Base-by-base conservation (phyloP, 1,284 basidiomycete genomes). In the Cystobasidium slooffiae region DNA sequence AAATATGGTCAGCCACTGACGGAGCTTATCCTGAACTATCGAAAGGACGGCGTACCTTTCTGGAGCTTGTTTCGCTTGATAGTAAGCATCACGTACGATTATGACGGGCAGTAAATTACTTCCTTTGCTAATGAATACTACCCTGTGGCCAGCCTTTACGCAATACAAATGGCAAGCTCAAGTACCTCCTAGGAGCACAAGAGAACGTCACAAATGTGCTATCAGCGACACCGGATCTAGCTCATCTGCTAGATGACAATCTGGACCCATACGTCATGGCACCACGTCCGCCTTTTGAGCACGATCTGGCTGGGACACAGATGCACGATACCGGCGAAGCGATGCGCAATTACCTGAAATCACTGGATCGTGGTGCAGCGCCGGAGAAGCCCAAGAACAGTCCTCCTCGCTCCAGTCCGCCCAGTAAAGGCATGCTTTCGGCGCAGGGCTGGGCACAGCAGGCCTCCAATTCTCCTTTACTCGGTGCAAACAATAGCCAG, bases 31-130 rank as follows among this genome's bases (percentile, higher is more conserved):
- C 66, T 68, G 7, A 75, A 75, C 24, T 75, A 75, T 53, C 59
- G 63, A 37, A 70, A 70, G 41, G 74, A 75, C 43, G 68, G 68
- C 24, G 63, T 68, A 10, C 75, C 75, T 0, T 66, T 75, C 56
- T 75, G 75, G 75, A 67, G 72, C 62, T 49, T 75, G 52, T 65
- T 75, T 24, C 49, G 75, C 8, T 44, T 75, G 1, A 68, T 73
- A 31, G 70, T 73, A 44, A 59, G 70, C 24, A 12, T 41, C 31
- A 37, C 22, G 14, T 3, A 7, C 10, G 47, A 51, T 1, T 3
- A 52, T 31, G 31, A 31, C 31, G 5, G 31, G 16, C 20, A n/a
- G 43, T 24, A 7, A 39, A 10, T 18, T 2, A 46, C 39, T 1
- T 44, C 16, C n/a, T 18, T 18, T 7, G 14, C 46, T 22, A 16